These are phyloP conservation scores for Phytophthora hybrid DNA, from an alignment of 352 stramenopile species.

Conservation along the genomic window DNA sequence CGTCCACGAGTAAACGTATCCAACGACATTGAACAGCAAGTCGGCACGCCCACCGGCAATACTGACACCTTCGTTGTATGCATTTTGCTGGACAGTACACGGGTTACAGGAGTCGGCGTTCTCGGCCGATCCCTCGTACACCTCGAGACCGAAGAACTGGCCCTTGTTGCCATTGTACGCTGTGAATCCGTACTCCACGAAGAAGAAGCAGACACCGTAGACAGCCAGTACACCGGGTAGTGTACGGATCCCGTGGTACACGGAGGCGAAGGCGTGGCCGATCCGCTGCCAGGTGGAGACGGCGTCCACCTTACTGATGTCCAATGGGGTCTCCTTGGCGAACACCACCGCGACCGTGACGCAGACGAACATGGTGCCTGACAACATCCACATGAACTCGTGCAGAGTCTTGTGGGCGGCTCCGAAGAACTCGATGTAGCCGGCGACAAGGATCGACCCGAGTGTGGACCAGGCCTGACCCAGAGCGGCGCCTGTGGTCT, in stretches of 20 bases:
- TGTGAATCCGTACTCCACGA: constrained; percentile 58
- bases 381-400: constrained; percentile 66
- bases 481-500: constrained; percentile 59
- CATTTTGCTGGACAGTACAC: constrained; percentile 44
- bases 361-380: constrained; percentile 52
- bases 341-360: constrained; percentile 42
- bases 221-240: constrained; percentile 44
- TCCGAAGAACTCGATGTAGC: constrained; percentile 67
- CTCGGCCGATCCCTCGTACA: constrained; percentile 46
- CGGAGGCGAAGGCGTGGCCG: constrained; percentile 44
- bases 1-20: constrained; percentile 54
- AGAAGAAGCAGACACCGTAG: constrained; percentile 54
- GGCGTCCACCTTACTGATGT: constrained; percentile 31
- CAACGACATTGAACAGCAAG: constrained; percentile 54
- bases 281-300: constrained; percentile 40
- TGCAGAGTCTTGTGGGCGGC: constrained; percentile 54
- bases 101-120: constrained; percentile 50
- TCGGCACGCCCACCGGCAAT: constrained; percentile 51
- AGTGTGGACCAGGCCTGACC: constrained; percentile 60
- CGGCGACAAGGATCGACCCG: constrained; percentile 57
- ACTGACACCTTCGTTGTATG: constrained; percentile 62
- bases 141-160: constrained; percentile 65
- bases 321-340: constrained; percentile 50
- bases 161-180: constrained; percentile 72
- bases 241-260: constrained; percentile 48